These are phyloP conservation scores for Phytophthora colocasiae DNA, from an alignment of 352 stramenopile genomes.

Conservation along the genomic window DNA sequence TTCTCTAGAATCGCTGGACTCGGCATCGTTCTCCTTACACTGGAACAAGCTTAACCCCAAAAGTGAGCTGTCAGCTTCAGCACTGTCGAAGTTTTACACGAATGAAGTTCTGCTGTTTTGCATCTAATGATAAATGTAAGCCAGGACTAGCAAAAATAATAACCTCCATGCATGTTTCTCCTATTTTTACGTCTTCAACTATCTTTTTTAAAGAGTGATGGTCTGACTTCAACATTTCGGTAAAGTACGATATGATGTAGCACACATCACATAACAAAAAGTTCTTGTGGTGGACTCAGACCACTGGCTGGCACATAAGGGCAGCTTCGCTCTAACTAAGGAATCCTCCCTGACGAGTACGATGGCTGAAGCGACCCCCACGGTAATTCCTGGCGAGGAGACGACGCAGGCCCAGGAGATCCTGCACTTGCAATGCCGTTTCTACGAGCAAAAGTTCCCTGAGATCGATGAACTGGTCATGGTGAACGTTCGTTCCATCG, in stretches of 20 bases:
- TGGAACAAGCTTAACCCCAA: background rate
- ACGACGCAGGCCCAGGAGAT: constrained; percentile 68
- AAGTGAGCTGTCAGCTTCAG: background rate
- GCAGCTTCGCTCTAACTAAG: constrained; percentile 15
- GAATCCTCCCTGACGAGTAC: constrained; percentile 24
- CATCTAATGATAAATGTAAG: constrained; percentile 22
- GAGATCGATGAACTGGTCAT: constrained; percentile 99
- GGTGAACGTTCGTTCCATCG: constrained; percentile 96
- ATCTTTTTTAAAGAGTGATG: constrained; percentile 19
- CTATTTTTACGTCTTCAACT: too few species aligned
- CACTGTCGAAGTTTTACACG: background rate
- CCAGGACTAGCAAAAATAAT: constrained; percentile 5
- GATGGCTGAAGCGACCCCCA: constrained; percentile 41
- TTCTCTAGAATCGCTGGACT: constrained; percentile 70
- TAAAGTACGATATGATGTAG: constrained; percentile 23
- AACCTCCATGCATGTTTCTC: background rate
- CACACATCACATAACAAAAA: constrained; percentile 1
- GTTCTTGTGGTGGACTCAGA: constrained; percentile 16
- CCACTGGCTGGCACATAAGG: constrained; percentile 14
- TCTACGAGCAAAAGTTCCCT: constrained; percentile 94
- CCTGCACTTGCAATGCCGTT: constrained; percentile 86
- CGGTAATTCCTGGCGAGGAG: constrained; percentile 47
- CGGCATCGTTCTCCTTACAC: constrained; percentile 43
- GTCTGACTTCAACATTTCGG: constrained; percentile 24
- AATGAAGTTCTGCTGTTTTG: background rate